A percentile compares a stretch with the other conserved stretches of the same genome.
Evolutionary conservation across 164 flowering plant genomes (phyloP).

Genomic region (Akebia trifoliata): DNA sequence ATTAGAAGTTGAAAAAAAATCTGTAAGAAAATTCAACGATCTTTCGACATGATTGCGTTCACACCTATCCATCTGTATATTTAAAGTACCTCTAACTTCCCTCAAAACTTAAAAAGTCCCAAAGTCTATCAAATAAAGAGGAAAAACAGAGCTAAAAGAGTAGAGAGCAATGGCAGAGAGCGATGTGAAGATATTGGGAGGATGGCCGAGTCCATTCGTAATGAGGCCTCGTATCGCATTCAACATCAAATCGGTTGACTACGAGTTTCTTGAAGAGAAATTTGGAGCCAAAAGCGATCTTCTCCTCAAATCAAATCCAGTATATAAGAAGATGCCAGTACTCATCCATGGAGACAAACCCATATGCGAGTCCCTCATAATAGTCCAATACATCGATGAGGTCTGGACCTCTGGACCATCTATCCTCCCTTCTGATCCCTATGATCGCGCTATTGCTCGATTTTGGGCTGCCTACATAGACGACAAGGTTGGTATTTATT

Average conservation of each 20-base stretch:
- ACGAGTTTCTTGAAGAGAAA: conserved; percentile 38
- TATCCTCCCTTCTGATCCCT: conserved; percentile 63
- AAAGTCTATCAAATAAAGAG: no score
- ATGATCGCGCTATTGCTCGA: conserved; percentile 57
- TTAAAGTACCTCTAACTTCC: no score
- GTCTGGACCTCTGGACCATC: conserved; percentile 47
- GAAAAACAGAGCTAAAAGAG: no score
- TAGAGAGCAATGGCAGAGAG: conserved; percentile 32
- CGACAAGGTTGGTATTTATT: no score
- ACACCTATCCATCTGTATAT: no score
- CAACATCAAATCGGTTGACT: conserved; percentile 43
- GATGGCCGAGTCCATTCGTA: conserved; percentile 57
- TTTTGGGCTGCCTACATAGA: conserved; percentile 71
- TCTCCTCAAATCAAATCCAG: conserved; percentile 61
- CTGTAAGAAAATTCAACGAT: no score
- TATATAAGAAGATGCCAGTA: conserved; percentile 40
- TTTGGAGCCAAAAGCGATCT: conserved; percentile 42
- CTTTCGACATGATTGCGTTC: no score
- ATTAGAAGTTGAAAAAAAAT: no score
- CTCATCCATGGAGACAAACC: conserved; percentile 45
- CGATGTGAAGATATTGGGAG: conserved; percentile 50
- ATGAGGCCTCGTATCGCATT: conserved; percentile 47
- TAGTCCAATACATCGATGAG: conserved; percentile 72
- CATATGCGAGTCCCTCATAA: conserved; percentile 56
- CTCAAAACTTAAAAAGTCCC: no score